Conservation (phyloP, 257 asterid species). For the Nyctanthes arbortristis region DNA sequence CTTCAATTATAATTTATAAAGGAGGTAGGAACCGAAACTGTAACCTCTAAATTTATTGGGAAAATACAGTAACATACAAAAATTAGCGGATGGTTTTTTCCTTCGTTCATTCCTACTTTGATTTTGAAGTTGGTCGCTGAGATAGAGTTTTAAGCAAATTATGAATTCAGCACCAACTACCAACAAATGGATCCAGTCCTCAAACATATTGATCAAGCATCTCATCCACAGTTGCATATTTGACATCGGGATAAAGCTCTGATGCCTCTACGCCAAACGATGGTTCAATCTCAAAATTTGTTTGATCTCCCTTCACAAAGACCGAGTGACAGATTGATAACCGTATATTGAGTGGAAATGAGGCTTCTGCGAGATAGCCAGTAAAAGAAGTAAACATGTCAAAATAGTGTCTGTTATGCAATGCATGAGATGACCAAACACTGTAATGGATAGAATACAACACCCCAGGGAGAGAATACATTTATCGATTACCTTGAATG, state of each 20-base stretch:
- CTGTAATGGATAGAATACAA: neutral
- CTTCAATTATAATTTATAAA: too few species aligned
- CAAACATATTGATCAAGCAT: conserved; percentile 44
- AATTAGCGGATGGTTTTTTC: neutral
- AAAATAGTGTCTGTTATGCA: neutral
- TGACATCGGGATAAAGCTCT: conserved; percentile 42
- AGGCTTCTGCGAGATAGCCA: conserved; percentile 37
- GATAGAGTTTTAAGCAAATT: neutral
- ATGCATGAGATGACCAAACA: neutral
- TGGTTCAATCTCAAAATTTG: conserved; percentile 47
- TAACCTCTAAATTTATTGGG: too few species aligned
- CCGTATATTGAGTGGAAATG: conserved; percentile 33
- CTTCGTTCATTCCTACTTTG: neutral
- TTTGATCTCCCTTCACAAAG: conserved; percentile 52
- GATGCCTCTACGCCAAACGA: conserved; percentile 50
- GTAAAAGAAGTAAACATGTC: neutral
- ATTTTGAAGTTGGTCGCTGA: neutral
- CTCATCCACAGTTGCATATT: conserved; percentile 39
- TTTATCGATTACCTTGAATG: conserved; percentile 39
- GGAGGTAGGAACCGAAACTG: too few species aligned
- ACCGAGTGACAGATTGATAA: conserved; percentile 43
- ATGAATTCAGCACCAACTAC: neutral
- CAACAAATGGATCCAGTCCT: neutral
- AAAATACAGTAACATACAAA: too few species aligned
- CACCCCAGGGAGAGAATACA: neutral